These are phyloP conservation scores for Digitaria exilis DNA, from an alignment of 202 grass and related monocot species.

Conservation along the genomic window DNA sequence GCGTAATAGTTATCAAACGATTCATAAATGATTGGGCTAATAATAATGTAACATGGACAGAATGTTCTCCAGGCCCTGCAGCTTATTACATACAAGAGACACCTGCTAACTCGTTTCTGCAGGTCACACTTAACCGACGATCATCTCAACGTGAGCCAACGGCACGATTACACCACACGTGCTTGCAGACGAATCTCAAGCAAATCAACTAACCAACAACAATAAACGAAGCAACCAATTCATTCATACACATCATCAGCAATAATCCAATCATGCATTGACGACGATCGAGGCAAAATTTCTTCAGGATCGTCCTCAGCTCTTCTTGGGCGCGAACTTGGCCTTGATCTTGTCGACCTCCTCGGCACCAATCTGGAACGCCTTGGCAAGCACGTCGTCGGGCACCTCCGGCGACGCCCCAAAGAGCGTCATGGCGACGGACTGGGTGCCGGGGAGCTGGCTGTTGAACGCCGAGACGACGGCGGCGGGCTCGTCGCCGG, in stretches of 20 bases:
- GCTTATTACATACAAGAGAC: constrained; percentile 31
- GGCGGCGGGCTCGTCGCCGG: constrained; percentile 43
- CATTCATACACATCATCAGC: too few relatives aligned
- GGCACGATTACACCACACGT: too few relatives aligned
- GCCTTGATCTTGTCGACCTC: constrained; percentile 80
- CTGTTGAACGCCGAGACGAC: constrained; percentile 80
- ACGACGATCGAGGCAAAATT: too few relatives aligned
- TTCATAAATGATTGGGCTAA: constrained; percentile 31
- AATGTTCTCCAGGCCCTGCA: constrained; percentile 5
- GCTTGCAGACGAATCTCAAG: too few relatives aligned
- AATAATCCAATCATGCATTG: not conserved
- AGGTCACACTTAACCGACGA: constrained; percentile 4
- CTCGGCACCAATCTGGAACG: constrained; percentile 65
- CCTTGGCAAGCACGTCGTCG: constrained; percentile 58
- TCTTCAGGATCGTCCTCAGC: not conserved
- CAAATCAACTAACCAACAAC: too few relatives aligned
- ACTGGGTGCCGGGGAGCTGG: constrained; percentile 84
- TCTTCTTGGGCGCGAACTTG: constrained; percentile 62
- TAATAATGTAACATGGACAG: not conserved
- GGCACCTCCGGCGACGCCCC: constrained; percentile 53
- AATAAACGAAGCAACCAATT: constrained; percentile 4
- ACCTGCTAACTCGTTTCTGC: not conserved
- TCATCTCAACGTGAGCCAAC: too few relatives aligned
- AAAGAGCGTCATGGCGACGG: constrained; percentile 65
- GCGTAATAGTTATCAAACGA: not conserved